Base-by-base conservation (phyloP, 352 stramenopile species). In the Globisporangium yorkense region DNA sequence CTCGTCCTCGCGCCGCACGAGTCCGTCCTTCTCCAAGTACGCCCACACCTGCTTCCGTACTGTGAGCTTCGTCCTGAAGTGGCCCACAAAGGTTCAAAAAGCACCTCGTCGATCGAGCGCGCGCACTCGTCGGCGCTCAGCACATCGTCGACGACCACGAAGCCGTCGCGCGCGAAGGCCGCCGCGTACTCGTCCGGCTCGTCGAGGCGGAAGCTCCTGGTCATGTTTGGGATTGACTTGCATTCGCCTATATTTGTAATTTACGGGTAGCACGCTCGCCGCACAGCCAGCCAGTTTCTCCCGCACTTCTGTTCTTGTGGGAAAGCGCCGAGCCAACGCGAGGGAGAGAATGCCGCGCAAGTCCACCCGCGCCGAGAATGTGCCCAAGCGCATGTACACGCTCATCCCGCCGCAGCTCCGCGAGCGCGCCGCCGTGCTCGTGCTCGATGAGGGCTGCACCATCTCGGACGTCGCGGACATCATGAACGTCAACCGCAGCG, bases 71-170 rank as follows among this genome's bases (percentile, higher is more conserved):
- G 24, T 27, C 24, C 24, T 27, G 24, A 27, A 27, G 24, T 27
- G 24, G 24, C 24, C 24, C 24, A 2, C 24, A 27, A 27, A 27
- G 24, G 24, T 27, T 27, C 24, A 27, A 27, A 27, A 27, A 27
- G 24, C 24, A 27, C 62, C 62, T 78, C 70, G 48, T 78, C 68
- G 49, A 78, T 58, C 24, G 70, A 75, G 54, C 59, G 63, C 35
- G 54, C 51, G 44, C 61, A 62, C 48, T 77, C 72, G 31, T 73
- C 66, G 39, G 44, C 31, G 2, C 43, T 67, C 21, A 80, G 67
- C 29, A 77, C 64, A 56, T 75, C 50, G 52, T 80, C 72, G 31
- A 80, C 73, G 35, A 80, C 66, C 24, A 77, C 68, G 53, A 65
- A 80, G 20, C 72, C 72, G 35, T 80, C 70, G 56, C 70, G 69